Conservation (phyloP, 768 basidiomycete genomes). For the Podaxis carcinomalis region DNA sequence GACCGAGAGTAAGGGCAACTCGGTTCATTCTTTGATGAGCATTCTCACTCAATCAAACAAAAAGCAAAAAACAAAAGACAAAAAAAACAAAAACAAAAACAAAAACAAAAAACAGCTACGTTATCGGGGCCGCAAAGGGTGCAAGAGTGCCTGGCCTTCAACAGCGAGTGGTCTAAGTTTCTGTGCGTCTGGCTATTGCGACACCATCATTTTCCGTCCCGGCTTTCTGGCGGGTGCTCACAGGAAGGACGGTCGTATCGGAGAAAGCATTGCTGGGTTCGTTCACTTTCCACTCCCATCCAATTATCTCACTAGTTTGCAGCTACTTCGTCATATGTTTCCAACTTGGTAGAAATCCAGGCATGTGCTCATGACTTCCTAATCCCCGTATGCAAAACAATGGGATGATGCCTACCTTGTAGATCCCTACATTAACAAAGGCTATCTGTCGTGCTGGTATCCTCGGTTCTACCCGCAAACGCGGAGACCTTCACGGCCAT, state of each 20-base stretch:
- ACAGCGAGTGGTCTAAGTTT: constrained; percentile 70
- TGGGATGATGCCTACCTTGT: background rate
- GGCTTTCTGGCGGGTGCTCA: constrained; percentile 45
- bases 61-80: background rate
- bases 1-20: constrained; percentile 57
- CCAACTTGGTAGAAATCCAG: constrained; percentile 38
- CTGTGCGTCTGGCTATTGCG: constrained; percentile 64
- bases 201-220: constrained; percentile 70
- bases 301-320: background rate
- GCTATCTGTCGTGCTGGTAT: constrained; percentile 51
- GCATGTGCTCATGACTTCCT: constrained; percentile 23
- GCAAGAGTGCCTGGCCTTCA: constrained; percentile 47
- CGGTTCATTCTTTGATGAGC: background rate
- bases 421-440: constrained; percentile 53
- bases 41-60: background rate
- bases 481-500: constrained; percentile 39
- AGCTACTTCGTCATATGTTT: constrained; percentile 38
- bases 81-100: no score
- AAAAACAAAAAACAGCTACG: constrained; percentile 43
- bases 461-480: constrained; percentile 50
- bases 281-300: constrained; percentile 12
- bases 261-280: constrained; percentile 42
- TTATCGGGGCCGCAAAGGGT: constrained; percentile 66
- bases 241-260: constrained; percentile 32
- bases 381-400: background rate